Percentiles rank a stretch among this genome's conserved stretches.
Conservation (phyloP, 345 rosid species). For the Pistacia integerrima region DNA sequence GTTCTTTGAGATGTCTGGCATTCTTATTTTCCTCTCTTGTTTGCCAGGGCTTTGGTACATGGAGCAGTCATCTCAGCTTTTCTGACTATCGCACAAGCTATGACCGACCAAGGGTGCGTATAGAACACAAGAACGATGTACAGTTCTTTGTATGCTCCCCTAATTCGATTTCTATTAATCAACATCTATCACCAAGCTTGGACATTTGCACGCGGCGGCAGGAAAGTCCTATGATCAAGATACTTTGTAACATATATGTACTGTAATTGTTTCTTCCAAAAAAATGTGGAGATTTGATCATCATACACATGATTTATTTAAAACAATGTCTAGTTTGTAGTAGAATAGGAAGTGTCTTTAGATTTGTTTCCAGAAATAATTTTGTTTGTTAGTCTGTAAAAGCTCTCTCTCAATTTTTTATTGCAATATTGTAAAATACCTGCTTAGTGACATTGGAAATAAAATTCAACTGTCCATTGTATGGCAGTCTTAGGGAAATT, state of each 20-base stretch:
- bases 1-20: background rate
- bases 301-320: constrained; percentile 10
- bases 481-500: no score
- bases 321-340: background rate
- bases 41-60: constrained; percentile 75
- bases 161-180: background rate
- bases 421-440: constrained; percentile 16
- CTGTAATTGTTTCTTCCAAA: constrained; percentile 5
- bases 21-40: constrained; percentile 1
- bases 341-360: background rate
- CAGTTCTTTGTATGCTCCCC: constrained; percentile 8
- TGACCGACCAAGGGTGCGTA: constrained; percentile 99
- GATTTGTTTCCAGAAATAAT: constrained; percentile 2
- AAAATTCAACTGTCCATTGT: constrained; percentile 13
- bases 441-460: constrained; percentile 18
- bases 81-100: constrained; percentile 92
- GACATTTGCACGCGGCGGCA: background rate
- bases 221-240: background rate
- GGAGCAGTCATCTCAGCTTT: constrained; percentile 93
- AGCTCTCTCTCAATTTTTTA: background rate
- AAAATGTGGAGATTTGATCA: constrained; percentile 4
- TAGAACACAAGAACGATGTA: constrained; percentile 31
- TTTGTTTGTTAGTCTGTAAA: constrained; percentile 11
- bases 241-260: constrained; percentile 31
- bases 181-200: background rate